Evolutionary conservation across 345 rosid species (phyloP).

Genomic region (Cardamine occulta): DNA sequence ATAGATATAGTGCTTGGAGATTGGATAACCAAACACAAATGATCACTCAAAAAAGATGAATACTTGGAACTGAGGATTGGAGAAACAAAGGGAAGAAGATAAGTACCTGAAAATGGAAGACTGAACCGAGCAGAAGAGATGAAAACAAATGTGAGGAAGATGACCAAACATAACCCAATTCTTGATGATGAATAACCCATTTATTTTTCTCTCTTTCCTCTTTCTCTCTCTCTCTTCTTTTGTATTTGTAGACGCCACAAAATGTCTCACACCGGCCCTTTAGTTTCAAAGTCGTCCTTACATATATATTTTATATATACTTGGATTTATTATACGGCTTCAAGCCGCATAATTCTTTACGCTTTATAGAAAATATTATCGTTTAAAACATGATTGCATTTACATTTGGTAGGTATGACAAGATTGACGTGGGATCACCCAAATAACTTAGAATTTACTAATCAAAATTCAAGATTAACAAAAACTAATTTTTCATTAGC

Average conservation of each 20-base stretch:
- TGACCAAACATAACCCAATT: conserved; percentile 42
- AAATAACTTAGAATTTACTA: not conserved
- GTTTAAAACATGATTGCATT: conserved; percentile 4
- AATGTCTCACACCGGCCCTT: conserved; percentile 28
- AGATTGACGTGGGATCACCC: conserved; percentile 15
- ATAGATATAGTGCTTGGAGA: not conserved
- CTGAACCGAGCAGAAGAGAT: conserved; percentile 50
- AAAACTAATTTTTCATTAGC: not conserved
- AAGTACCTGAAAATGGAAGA: conserved; percentile 48
- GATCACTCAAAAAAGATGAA: not conserved
- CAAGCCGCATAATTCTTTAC: not conserved
- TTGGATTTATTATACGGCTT: not conserved
- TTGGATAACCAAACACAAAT: not conserved
- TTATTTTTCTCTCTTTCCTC: not conserved
- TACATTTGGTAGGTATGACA: conserved; percentile 29
- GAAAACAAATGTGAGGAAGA: conserved; percentile 37
- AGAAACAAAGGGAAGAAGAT: not conserved
- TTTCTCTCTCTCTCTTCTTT: not conserved
- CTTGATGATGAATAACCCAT: conserved; percentile 46
- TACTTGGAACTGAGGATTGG: not conserved
- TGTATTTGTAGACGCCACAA: conserved; percentile 17
- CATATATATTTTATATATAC: not conserved
- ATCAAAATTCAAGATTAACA: conserved; percentile 7
- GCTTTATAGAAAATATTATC: not conserved
- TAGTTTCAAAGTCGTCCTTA: not conserved